These are phyloP conservation scores for Globisporangium recalcitrans DNA, from an alignment of 352 stramenopile genomes.

Conservation along the genomic window DNA sequence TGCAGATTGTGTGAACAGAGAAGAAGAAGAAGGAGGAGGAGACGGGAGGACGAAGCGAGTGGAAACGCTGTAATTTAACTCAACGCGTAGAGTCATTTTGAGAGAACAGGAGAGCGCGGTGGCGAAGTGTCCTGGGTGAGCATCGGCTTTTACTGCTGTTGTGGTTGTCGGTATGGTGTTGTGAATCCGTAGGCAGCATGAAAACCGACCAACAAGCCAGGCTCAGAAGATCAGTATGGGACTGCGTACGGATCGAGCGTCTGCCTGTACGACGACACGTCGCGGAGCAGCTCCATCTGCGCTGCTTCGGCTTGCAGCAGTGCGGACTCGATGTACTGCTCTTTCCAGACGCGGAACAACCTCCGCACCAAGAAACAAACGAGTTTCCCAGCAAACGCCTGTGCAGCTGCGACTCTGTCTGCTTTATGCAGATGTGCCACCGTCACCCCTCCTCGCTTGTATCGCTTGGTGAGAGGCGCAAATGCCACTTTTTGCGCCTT, in stretches of 20 bases:
- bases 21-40: neutral
- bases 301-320: conserved; percentile 35
- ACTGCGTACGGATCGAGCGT: conserved; percentile 24
- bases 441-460: neutral
- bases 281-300: conserved; percentile 38
- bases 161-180: neutral
- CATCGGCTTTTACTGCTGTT: neutral
- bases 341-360: conserved; percentile 47
- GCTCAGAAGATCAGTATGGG: conserved; percentile 14
- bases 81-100: conserved; percentile 11
- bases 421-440: too few relatives aligned
- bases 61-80: conserved; percentile 10
- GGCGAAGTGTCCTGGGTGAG: neutral
- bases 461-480: neutral
- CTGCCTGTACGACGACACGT: conserved; percentile 35
- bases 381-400: conserved; percentile 26
- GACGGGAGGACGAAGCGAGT: neutral
- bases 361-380: conserved; percentile 17
- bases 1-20: neutral
- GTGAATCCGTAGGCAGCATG: neutral
- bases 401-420: conserved; percentile 13
- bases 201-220: neutral
- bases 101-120: neutral
- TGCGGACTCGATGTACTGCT: conserved; percentile 38
- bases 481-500: neutral